Conservation (phyloP, 345 rosid genomes). For the Populus euphratica region DNA sequence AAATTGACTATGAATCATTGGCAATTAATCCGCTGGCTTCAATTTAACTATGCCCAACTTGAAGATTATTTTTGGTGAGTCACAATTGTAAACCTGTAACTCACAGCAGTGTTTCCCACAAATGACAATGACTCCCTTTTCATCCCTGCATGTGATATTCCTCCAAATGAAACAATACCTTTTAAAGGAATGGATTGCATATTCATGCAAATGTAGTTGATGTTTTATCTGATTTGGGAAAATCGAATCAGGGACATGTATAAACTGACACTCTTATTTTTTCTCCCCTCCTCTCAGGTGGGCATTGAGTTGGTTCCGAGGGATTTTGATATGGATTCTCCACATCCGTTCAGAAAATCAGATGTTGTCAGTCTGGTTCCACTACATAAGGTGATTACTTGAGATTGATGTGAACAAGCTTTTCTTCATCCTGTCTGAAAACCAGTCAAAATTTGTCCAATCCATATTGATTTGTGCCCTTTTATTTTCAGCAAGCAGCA, state of each 20-base stretch:
- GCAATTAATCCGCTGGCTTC: not conserved
- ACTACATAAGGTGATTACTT: conserved; percentile 73
- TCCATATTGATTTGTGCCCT: conserved; percentile 14
- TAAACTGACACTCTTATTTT: conserved; percentile 1
- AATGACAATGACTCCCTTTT: not conserved
- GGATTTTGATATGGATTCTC: conserved; percentile 97
- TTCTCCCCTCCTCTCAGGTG: conserved; percentile 45
- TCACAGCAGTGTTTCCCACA: too few species aligned
- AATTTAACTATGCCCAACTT: not conserved
- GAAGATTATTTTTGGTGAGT: not conserved
- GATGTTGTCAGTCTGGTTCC: conserved; percentile 92
- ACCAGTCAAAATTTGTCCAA: conserved; percentile 4
- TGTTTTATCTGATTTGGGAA: not conserved
- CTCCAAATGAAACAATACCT: conserved; percentile 2
- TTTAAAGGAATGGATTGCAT: conserved; percentile 1
- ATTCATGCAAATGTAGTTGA: not conserved
- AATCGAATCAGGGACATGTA: conserved; percentile 3
- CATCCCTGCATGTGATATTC: not conserved
- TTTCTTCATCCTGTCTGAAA: conserved; percentile 12
- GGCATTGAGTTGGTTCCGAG: conserved; percentile 94
- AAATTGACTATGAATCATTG: not conserved
- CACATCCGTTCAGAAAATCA: conserved; percentile 69
- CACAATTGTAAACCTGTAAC: not conserved
- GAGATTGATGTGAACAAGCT: not conserved
- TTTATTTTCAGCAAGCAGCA: conserved; percentile 85